These are phyloP conservation scores for Sclerotinia glacialis DNA, from an alignment of 2,329 filamentous ascomycete genomes.

Conservation along the genomic window DNA sequence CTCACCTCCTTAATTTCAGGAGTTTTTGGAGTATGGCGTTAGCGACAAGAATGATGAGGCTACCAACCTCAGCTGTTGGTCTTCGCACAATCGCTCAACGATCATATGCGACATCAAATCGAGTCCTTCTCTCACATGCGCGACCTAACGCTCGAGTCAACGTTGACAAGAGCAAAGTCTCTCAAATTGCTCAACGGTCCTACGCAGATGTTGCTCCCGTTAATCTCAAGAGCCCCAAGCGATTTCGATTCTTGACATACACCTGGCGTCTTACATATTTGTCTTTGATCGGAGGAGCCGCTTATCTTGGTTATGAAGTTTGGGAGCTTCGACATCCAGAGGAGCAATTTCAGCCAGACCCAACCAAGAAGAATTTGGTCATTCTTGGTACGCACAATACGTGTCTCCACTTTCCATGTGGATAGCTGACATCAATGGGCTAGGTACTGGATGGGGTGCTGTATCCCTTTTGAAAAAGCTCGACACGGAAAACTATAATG, in stretches of 20 bases:
- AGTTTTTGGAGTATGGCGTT: constrained; percentile 37
- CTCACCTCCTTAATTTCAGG: constrained; percentile 6
- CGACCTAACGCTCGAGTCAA: constrained; percentile 32
- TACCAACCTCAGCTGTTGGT: constrained; percentile 37
- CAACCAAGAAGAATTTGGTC: constrained; percentile 93
- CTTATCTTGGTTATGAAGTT: constrained; percentile 74
- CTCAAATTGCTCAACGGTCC: constrained; percentile 45
- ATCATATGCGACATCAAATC: constrained; percentile 34
- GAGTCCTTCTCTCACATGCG: constrained; percentile 31
- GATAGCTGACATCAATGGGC: constrained; percentile 23
- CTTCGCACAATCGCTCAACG: constrained; percentile 33
- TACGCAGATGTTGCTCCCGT: constrained; percentile 46
- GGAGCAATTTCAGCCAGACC: constrained; percentile 76
- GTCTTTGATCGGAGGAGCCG: constrained; percentile 65
- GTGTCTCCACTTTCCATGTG: constrained; percentile 1
- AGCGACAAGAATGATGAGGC: constrained; percentile 38
- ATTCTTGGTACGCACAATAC: constrained; percentile 68
- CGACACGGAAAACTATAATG: constrained; percentile 98
- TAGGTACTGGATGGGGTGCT: constrained; percentile 94
- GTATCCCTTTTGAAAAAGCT: constrained; percentile 97
- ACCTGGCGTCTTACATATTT: constrained; percentile 81
- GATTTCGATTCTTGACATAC: constrained; percentile 72
- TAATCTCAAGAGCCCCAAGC: constrained; percentile 49
- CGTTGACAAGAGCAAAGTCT: constrained; percentile 34
- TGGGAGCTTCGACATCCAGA: constrained; percentile 78